Base-by-base conservation (phyloP, 176 grass and related monocot genomes). In the Oryza longistaminata region DNA sequence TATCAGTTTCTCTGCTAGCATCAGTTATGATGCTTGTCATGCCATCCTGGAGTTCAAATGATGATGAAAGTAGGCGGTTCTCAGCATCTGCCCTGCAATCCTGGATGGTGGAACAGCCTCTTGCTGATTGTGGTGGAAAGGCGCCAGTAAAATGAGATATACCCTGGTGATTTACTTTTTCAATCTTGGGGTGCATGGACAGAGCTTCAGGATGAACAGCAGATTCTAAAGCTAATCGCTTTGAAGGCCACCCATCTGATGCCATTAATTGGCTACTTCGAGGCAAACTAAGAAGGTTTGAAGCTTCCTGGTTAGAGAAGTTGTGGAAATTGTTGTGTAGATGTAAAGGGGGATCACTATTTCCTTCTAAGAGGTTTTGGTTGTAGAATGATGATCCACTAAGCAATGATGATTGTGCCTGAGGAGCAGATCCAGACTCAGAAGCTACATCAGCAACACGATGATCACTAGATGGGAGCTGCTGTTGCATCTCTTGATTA, bases 231-330 rank as follows among this genome's bases (percentile, higher is more conserved):
- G 89, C 89, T 71, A 95, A 72, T 64, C 89, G 81, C 79, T 97
- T 97, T 73, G 91, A 95, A 81, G 90, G 79, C 95, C 95, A 97
- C 85, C 85, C 87, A 58, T 88, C 87, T 34, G 95, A 83, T 68
- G 79, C 42, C 65, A 89, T 82, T 73, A 93, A 76, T 39, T 90
- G 88, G 52, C 86, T 75, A 70, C 65, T 81, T 88, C 71, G 88
- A 75, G 84, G 87, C 68, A 97, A 74, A 82, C 82, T 90, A 79
- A 86, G 79, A 78, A 93, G 82, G 72, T 88, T 85, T 4, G 68
- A 88, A 13, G 87, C 46, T 87, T 91, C 92, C 82, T 97, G 91
- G 87, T 84, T 81, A 65, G 93, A 85, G 46, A 97, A 97, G 12
- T 90, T 91, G 19, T 78, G 89, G 39, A 90, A 88, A 79, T 88